Evolutionary conservation across 2,329 filamentous ascomycete species (phyloP), one percentile per base, ranked within the genome.

Genomic region (Alternaria sp.): DNA sequence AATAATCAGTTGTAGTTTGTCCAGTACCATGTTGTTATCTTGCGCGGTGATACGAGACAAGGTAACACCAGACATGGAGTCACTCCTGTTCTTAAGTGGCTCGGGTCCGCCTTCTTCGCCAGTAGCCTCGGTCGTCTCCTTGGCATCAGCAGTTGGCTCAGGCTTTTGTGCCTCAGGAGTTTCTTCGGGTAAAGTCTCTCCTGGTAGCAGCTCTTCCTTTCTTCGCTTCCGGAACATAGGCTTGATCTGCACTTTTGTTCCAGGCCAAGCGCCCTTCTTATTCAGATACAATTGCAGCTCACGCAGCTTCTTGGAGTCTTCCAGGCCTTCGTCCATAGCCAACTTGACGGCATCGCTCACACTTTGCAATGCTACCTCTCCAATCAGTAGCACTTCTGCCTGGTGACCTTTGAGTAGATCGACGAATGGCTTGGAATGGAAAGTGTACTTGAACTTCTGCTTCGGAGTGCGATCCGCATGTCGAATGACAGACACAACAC

Each of bases 371-470:
- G 95, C 95, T 39, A 93, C 89, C 75, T 97, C 93, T 8, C 94
- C 94, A 66, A 97, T 95, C 22, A 99, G 86, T 2, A 99, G 85
- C 1, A 99, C 95, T 76, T 99, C 95, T 78, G 98, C 94, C 72
- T 96, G 92, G 72, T 99, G 94, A 0, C 95, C 95, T 75, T 94
- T 96, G 42, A 99, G 86, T 4, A 99, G 84, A 65, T 96, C 92
- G 64, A 99, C 94, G 73, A 99, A 99, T 0, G 95, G 95, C 64
- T 94, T 92, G 0, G 93, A 96, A 75, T 99, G 95, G 71, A 99
- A 98, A 0, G 95, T 99, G 73, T 98, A 99, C 77, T 99, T 99
- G 84, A 97, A 97, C 77, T 99, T 99, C 73, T 99, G 95, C 81
- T 99, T 99, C 3, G 95, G 95, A 1, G 95, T 99, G 57, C 95